These are phyloP conservation scores for Boletus insuetus DNA, from an alignment of 768 basidiomycete species.

Conservation along the genomic window DNA sequence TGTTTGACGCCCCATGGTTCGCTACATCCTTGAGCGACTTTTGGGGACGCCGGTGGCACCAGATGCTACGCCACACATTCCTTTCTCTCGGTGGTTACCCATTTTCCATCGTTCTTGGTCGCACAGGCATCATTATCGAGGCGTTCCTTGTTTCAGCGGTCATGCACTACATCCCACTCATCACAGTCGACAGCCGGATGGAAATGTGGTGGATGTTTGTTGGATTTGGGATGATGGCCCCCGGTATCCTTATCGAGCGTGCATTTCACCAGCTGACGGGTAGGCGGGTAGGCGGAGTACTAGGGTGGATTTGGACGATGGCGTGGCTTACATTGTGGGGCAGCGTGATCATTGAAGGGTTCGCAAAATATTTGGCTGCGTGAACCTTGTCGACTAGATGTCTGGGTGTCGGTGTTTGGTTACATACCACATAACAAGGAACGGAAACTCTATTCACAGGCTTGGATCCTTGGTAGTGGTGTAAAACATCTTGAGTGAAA, in stretches of 20 bases:
- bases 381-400: not conserved
- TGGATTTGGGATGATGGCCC: constrained; percentile 5
- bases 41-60: not conserved
- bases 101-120: not conserved
- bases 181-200: not conserved
- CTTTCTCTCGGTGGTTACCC: not conserved
- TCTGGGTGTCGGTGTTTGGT: not conserved
- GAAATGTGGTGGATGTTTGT: not conserved
- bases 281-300: not conserved
- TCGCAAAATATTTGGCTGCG: not conserved
- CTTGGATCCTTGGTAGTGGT: too few relatives aligned
- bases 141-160: not conserved
- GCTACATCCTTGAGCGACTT: not conserved
- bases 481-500: too few relatives aligned
- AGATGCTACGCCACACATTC: not conserved
- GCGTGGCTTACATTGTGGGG: not conserved
- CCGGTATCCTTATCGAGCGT: not conserved
- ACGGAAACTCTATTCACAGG: too few relatives aligned
- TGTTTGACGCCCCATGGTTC: not conserved
- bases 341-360: not conserved
- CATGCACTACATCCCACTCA: not conserved
- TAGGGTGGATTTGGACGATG: constrained; percentile 2
- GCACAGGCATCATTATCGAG: not conserved
- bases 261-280: not conserved
- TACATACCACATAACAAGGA: not conserved